Base-by-base conservation (phyloP, 805 yeast species). In the Candida ficus region DNA sequence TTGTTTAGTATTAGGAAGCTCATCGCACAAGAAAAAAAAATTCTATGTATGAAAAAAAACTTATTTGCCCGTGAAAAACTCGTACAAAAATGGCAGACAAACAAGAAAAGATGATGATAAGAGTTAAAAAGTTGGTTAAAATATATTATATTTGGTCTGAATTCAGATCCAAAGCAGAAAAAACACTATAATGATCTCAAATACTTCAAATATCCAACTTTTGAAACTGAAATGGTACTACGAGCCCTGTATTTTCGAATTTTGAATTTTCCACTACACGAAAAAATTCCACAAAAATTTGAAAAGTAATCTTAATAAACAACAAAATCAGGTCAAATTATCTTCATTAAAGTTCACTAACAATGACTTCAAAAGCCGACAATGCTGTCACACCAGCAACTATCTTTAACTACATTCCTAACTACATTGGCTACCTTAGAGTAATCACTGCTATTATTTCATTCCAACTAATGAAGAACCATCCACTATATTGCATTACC, bases 351-450 rank as follows among this genome's bases (percentile, higher is more conserved):
- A n/a, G n/a, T n/a, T n/a, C n/a, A n/a, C n/a, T n/a, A 16, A 32
- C 28, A n/a, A 50, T 43, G 46, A 27, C 49, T 8, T 39, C 39
- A n/a, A 14, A 36, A 36, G 32, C 29, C 12, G 23, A 37, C 19
- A 28, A 30, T 12, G 23, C 10, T 10, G 25, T 64, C 31, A 70
- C 83, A 12, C 60, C 75, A 4, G 53, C 60, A 22, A 77, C 80
- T 47, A 79, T 91, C 39, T 78, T 86, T 61, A 66, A 80, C 49
- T 93, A 78, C 62, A 81, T 91, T 38, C 99, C 99, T 10, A 93
- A 93, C 62, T 68, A 86, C 51, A 91, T 93, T 51, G 99, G 99
- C 3, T 89, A 87, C 60, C 58, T 81, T 33, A 76, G 99, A 47
- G 90, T 95, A 16, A 52, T 83, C 28, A 79, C 95, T 18, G 95